phyloP scores from a whole-genome alignment of 139 green algal genomes.

The Desmodesmus armatus region DNA sequence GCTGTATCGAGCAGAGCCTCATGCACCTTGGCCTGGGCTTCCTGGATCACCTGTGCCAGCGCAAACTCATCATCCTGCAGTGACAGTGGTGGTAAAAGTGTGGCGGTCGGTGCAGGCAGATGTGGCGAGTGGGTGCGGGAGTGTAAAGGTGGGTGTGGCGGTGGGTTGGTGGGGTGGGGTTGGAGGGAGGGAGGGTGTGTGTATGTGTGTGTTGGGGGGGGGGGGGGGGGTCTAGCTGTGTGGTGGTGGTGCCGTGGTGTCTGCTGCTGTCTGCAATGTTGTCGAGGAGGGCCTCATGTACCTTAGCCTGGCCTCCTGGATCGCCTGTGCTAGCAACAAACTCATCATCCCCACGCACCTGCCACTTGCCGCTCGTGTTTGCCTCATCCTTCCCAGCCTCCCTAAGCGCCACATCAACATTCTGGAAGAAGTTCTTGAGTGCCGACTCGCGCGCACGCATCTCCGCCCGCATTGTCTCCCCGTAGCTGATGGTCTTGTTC shows the following conservation, averaged over 20 bases:
- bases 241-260: too few species aligned
- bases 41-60: conserved; percentile 58
- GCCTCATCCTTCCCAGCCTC: conserved; percentile 5
- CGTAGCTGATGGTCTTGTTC: conserved; percentile 72
- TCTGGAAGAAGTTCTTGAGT: conserved; percentile 96
- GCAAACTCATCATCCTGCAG: conserved; percentile 71
- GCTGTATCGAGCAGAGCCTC: conserved; percentile 89
- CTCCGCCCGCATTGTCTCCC: conserved; percentile 69
- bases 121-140: too few species aligned
- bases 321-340: conserved; percentile 57
- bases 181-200: too few species aligned
- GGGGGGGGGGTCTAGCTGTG: too few species aligned
- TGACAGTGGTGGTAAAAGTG: too few species aligned
- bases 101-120: too few species aligned
- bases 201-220: too few species aligned
- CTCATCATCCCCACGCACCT: conserved; percentile 66
- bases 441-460: conserved; percentile 78
- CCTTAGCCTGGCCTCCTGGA: conserved; percentile 57
- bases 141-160: too few species aligned
- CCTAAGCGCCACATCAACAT: conserved; percentile 86
- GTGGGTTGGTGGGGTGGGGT: too few species aligned
- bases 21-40: conserved; percentile 75
- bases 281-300: conserved; percentile 88
- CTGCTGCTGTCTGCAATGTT: too few species aligned
- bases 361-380: conserved; percentile 28